Conservation (phyloP, 129 eudicot species). For the Escallonia rubra region DNA sequence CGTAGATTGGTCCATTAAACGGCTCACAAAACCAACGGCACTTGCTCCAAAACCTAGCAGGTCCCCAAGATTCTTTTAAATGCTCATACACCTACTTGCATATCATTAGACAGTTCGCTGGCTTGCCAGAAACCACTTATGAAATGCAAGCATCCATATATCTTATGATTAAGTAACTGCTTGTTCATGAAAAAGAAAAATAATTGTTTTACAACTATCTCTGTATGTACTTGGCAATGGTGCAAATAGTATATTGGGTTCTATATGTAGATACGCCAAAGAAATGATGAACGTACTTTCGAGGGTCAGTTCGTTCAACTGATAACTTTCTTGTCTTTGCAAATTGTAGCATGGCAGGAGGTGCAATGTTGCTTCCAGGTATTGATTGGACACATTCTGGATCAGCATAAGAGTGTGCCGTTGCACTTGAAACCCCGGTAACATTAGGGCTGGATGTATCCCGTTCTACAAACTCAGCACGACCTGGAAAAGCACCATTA, state of each 20-base stretch:
- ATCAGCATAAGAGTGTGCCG: constrained; percentile 42
- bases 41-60: too few species aligned
- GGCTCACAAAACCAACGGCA: too few species aligned
- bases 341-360: constrained; percentile 63
- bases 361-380: constrained; percentile 54
- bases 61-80: too few species aligned
- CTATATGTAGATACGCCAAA: neutral
- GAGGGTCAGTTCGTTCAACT: constrained; percentile 53
- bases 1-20: too few species aligned
- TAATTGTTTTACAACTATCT: too few species aligned
- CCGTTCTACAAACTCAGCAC: constrained; percentile 35
- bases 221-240: too few species aligned
- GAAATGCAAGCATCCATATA: too few species aligned
- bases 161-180: neutral
- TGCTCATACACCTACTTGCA: too few species aligned
- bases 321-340: constrained; percentile 85
- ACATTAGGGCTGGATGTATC: constrained; percentile 44
- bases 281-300: constrained; percentile 43
- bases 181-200: neutral
- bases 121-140: too few species aligned
- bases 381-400: constrained; percentile 60
- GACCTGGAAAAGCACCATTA: constrained; percentile 21
- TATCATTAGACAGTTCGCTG: too few species aligned
- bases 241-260: neutral
- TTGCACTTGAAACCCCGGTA: constrained; percentile 42